These are phyloP conservation scores for Phytophthora pluvialis DNA, from an alignment of 352 stramenopile genomes.

Conservation along the genomic window DNA sequence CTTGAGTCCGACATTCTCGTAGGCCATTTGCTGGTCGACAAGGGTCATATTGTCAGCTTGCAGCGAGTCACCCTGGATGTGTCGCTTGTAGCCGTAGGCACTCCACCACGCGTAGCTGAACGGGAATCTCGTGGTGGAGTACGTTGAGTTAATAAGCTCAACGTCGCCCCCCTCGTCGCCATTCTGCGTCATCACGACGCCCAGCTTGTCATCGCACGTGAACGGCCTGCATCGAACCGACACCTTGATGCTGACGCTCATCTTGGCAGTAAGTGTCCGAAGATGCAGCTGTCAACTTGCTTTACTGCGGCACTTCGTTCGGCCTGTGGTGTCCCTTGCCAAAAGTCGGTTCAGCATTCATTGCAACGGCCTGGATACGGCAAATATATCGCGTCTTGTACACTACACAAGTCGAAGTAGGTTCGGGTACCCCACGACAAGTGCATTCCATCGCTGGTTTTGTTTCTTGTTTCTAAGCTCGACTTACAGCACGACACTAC, in stretches of 20 bases:
- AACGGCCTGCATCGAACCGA: slow-evolving; percentile 89
- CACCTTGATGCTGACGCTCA: slow-evolving; percentile 92
- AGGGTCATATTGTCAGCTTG: slow-evolving; percentile 87
- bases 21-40: slow-evolving; percentile 92
- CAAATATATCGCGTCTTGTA: slow-evolving; percentile 2
- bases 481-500: slow-evolving; percentile 9
- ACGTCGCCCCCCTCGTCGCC: slow-evolving; percentile 93
- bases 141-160: slow-evolving; percentile 93
- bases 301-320: background rate
- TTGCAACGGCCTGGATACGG: slow-evolving; percentile 5
- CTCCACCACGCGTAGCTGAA: slow-evolving; percentile 96
- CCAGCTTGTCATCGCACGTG: slow-evolving; percentile 91
- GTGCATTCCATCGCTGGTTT: slow-evolving; percentile 13
- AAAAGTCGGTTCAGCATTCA: slow-evolving; percentile 30
- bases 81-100: slow-evolving; percentile 92
- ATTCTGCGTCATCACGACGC: slow-evolving; percentile 92
- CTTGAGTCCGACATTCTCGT: slow-evolving; percentile 88
- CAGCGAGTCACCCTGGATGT: slow-evolving; percentile 73
- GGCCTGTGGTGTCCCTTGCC: slow-evolving; percentile 21
- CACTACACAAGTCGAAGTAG: background rate
- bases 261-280: slow-evolving; percentile 20
- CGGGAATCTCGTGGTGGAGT: slow-evolving; percentile 92
- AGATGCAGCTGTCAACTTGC: background rate
- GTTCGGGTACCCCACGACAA: background rate
- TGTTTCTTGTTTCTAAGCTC: slow-evolving; percentile 27